These are phyloP conservation scores for Fusarium palustre DNA, from an alignment of 2,329 filamentous ascomycete genomes.

Conservation along the genomic window DNA sequence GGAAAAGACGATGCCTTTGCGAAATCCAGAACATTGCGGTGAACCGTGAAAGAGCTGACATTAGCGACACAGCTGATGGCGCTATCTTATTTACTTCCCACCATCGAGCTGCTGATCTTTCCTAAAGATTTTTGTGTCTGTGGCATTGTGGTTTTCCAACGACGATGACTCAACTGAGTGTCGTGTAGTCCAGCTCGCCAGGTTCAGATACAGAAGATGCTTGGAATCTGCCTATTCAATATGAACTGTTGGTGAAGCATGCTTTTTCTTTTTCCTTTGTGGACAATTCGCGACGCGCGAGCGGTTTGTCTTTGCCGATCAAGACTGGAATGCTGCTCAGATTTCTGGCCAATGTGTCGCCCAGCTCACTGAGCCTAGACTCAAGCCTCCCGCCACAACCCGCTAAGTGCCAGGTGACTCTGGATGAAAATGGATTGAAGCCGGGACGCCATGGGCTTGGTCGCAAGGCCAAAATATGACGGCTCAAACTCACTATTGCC, in stretches of 20 bases:
- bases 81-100: conserved; percentile 6
- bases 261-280: conserved; percentile 1
- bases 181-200: conserved; percentile 7
- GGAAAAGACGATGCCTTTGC: conserved; percentile 20
- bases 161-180: conserved; percentile 25
- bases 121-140: conserved; percentile 17
- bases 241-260: background rate
- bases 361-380: conserved; percentile 43
- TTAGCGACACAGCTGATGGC: conserved; percentile 14
- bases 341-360: conserved; percentile 28
- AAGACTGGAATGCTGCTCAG: conserved; percentile 44
- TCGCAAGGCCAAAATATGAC: conserved; percentile 34
- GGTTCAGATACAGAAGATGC: conserved; percentile 3
- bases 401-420: conserved; percentile 39
- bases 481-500: conserved; percentile 39
- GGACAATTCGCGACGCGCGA: conserved; percentile 12
- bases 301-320: conserved; percentile 16
- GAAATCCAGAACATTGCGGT: conserved; percentile 16
- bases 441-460: conserved; percentile 33
- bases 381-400: conserved; percentile 47
- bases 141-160: conserved; percentile 32
- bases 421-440: conserved; percentile 20
- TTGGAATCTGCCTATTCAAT: conserved; percentile 7
- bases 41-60: conserved; percentile 7
- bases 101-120: background rate